Evolutionary conservation across 352 stramenopile genomes (phyloP), one percentile per base, ranked within the genome.

Genomic region (Phytophthora idaei): DNA sequence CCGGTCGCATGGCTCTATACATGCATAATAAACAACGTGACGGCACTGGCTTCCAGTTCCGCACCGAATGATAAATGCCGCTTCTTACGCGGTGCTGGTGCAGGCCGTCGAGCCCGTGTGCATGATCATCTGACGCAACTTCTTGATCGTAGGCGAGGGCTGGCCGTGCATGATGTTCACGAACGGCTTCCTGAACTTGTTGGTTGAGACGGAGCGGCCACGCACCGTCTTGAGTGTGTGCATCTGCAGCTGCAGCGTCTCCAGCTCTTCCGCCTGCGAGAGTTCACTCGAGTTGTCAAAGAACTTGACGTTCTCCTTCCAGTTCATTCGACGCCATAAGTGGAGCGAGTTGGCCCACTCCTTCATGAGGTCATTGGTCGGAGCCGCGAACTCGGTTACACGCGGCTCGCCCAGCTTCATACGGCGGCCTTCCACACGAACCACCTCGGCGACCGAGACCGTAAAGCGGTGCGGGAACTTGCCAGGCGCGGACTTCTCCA

Each of bases 241-340:
- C 58, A 92, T 69, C 47, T 85, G 81, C 3, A 77, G 62, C 61
- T 87, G 64, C 46, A 94, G 70, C 57, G 67, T 74, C 44, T 83
- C 71, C 14, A 80, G 74, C 68, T 94, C 81, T 25, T 94, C 80
- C 1, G 64, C 56, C 50, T 91, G 85, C 29, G 67, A 76, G 49
- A 92, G 54, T 8, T 85, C 72, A 14, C 61, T 72, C 47, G 77
- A 75, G 56, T 71, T 67, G 36, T 92, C 83, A 31, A 94, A 94
- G 73, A 94, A 94, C 69, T 85, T 92, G 69, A 94, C 85, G 61
- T 94, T 87, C 53, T 94, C 85, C 62, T 92, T 92, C 85, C 85
- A 94, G 74, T 90, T 94, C 85, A 94, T 94, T 49, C 85, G 85
- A 15, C 83, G 83, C 85, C 85, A 94, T 11, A 94, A 72, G 46